phyloP scores from a whole-genome alignment of 1,284 basidiomycete genomes.

The Ceratobasidium sp. region DNA sequence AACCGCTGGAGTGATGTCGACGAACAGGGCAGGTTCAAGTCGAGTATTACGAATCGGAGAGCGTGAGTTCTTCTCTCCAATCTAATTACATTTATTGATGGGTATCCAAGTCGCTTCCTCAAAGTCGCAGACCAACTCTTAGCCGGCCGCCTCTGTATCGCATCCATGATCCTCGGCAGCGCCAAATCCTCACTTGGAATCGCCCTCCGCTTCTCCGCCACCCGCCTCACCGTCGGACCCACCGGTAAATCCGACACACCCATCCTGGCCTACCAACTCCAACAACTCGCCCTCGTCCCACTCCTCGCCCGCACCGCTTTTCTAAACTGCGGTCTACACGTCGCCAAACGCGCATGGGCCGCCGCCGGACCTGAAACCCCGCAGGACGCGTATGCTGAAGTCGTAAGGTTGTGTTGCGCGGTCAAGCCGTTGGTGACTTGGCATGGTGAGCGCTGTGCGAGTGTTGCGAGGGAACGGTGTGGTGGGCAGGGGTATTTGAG shows the following conservation, averaged over 20 bases:
- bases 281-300: constrained; percentile 46
- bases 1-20: constrained; percentile 45
- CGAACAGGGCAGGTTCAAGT: constrained; percentile 43
- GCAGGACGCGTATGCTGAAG: constrained; percentile 37
- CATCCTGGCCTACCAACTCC: constrained; percentile 46
- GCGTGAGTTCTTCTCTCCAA: constrained; percentile 25
- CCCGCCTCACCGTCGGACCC: constrained; percentile 39
- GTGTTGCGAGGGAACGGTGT: constrained; percentile 44
- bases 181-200: constrained; percentile 46
- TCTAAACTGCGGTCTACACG: constrained; percentile 46
- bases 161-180: constrained; percentile 46
- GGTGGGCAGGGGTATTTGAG: constrained; percentile 46
- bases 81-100: neutral
- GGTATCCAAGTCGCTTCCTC: constrained; percentile 36
- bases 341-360: constrained; percentile 44
- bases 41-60: constrained; percentile 37
- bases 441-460: constrained; percentile 46
- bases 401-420: constrained; percentile 44
- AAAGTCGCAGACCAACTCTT: constrained; percentile 47
- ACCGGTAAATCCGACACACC: constrained; percentile 39
- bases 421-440: constrained; percentile 47
- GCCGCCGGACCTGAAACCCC: constrained; percentile 32
- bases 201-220: constrained; percentile 42
- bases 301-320: constrained; percentile 43
- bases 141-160: constrained; percentile 45